Conservation (phyloP, 2,329 filamentous ascomycete genomes). For the Calonectria ilicicola region DNA sequence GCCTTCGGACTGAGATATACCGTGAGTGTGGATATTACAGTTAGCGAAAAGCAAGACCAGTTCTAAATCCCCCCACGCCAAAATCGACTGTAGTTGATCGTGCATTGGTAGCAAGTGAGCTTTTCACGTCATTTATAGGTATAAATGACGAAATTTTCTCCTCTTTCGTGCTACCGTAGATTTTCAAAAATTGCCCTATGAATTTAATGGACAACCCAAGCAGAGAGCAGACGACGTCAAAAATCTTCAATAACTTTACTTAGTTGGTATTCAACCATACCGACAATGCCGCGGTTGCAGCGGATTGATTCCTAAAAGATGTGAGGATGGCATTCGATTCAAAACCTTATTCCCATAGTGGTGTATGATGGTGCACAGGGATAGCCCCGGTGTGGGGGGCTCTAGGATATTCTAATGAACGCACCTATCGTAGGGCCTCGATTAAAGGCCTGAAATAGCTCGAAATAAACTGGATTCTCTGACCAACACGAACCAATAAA, state of each 20-base stretch:
- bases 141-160: background rate
- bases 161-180: background rate
- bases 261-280: background rate
- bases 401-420: background rate
- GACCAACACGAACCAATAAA: background rate
- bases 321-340: background rate
- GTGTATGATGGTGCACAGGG: background rate
- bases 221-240: no score
- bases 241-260: background rate
- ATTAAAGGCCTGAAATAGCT: background rate
- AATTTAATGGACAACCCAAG: background rate
- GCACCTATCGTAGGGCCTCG: background rate
- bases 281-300: no score
- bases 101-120: background rate
- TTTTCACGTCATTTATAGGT: background rate
- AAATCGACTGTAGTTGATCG: background rate
- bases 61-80: background rate
- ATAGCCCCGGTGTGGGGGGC: background rate
- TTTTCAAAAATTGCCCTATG: no score
- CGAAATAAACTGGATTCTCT: background rate
- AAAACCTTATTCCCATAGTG: background rate
- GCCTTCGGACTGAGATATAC: background rate
- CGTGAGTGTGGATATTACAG: background rate
- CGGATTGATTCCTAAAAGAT: background rate
- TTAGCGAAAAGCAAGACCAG: background rate